Evolutionary conservation across 306 rosid genomes (phyloP).

Genomic region (Herpetospermum pedunculosum): DNA sequence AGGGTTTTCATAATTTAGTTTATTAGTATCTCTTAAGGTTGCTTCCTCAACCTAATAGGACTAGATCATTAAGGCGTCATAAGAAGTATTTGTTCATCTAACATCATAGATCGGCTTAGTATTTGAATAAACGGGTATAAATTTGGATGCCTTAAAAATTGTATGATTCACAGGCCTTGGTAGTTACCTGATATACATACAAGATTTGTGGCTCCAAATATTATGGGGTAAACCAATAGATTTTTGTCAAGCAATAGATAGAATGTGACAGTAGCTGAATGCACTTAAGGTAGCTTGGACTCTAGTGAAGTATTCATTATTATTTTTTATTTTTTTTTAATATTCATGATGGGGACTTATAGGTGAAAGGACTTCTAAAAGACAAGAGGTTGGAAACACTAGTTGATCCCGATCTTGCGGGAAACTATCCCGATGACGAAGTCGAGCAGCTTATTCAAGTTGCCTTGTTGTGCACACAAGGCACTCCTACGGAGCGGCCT

Average conservation of each 20-base stretch:
- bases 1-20: background rate
- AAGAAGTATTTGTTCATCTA: background rate
- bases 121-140: background rate
- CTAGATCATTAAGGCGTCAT: background rate
- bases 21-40: background rate
- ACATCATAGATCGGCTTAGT: background rate
- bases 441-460: conserved; percentile 82
- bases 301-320: background rate
- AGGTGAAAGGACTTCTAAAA: conserved; percentile 80
- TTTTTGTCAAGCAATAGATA: background rate
- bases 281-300: background rate
- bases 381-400: conserved; percentile 63
- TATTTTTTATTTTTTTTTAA: too few relatives aligned
- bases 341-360: background rate
- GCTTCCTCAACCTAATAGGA: background rate
- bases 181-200: background rate
- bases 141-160: background rate
- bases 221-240: too few relatives aligned
- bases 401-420: conserved; percentile 62
- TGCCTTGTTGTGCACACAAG: conserved; percentile 80
- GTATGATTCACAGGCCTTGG: background rate
- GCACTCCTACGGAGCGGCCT: conserved; percentile 66
- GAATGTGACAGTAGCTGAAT: background rate
- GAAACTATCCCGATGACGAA: conserved; percentile 41
- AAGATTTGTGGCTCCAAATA: background rate